Evolutionary conservation across 441 rosid genomes (phyloP).

Genomic region (Mallotus repandus): DNA sequence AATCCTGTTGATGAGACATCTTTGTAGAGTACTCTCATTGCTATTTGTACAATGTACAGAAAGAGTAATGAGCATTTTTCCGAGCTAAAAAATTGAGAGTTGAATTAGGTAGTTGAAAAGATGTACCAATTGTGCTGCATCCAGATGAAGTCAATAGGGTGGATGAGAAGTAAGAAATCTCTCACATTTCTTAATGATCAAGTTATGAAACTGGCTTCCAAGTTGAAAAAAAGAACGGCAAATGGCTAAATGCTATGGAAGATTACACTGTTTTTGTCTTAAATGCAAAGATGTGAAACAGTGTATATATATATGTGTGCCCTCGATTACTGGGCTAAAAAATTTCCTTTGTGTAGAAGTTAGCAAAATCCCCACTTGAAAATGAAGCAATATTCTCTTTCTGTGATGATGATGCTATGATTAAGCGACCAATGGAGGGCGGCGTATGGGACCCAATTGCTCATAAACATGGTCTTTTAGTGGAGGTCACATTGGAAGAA

Average conservation of each 20-base stretch:
- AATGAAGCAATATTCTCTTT: background rate
- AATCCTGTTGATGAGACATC: conserved; percentile 27
- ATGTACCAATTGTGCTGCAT: background rate
- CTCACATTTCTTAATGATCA: too few species aligned
- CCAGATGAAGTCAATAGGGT: too few species aligned
- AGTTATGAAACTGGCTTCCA: too few species aligned
- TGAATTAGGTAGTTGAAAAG: background rate
- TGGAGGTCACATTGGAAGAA: background rate
- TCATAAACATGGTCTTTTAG: background rate
- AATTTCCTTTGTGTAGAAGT: conserved; percentile 9
- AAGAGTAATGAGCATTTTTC: too few species aligned
- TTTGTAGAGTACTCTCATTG: too few species aligned
- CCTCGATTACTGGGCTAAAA: conserved; percentile 6
- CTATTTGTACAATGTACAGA: too few species aligned
- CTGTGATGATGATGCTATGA: background rate
- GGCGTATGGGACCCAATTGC: background rate
- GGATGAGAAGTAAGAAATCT: too few species aligned
- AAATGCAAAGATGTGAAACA: background rate
- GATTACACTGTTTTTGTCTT: background rate
- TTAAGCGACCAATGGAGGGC: background rate
- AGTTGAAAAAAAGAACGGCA: too few species aligned
- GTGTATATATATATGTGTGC: background rate
- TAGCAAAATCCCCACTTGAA: conserved; percentile 1
- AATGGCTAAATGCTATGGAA: background rate
- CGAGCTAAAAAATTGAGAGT: background rate